Percentiles rank a stretch among this genome's conserved stretches.
Evolutionary conservation across 768 basidiomycete genomes (phyloP).

Genomic region (Cubamyces sp.): DNA sequence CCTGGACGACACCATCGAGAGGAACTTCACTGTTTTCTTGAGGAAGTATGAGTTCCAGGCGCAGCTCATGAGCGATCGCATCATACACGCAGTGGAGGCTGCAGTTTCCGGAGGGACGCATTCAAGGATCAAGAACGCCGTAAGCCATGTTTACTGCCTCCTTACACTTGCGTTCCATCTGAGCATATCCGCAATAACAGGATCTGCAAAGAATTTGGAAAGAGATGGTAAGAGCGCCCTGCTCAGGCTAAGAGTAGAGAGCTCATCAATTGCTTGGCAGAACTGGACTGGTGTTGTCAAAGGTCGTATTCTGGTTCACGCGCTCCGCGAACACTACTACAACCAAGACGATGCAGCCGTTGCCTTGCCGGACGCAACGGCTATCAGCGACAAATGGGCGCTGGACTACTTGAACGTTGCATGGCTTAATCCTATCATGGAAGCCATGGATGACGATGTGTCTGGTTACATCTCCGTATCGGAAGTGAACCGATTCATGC

Average conservation of each 20-base stretch:
- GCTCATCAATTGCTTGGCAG: conserved; percentile 30
- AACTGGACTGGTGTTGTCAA: conserved; percentile 57
- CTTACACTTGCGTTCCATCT: too few species aligned
- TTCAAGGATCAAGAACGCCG: conserved; percentile 5
- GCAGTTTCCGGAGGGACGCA: background rate
- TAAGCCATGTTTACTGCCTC: background rate
- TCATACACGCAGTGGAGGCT: background rate
- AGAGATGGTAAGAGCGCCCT: conserved; percentile 45
- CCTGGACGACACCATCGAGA: background rate
- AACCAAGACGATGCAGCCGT: conserved; percentile 21
- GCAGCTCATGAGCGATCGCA: background rate
- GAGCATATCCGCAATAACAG: conserved; percentile 31
- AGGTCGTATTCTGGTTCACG: conserved; percentile 51
- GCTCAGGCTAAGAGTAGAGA: background rate
- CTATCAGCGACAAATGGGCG: conserved; percentile 37
- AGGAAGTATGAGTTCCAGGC: conserved; percentile 3
- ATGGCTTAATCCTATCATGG: conserved; percentile 37
- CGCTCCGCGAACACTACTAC: conserved; percentile 41
- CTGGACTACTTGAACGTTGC: conserved; percentile 37
- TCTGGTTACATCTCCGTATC: conserved; percentile 39
- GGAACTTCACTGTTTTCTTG: conserved; percentile 1
- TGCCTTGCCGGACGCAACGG: too few species aligned
- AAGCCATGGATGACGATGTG: conserved; percentile 45
- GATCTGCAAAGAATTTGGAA: conserved; percentile 54
- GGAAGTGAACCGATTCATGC: conserved; percentile 39